Evolutionary conservation across 2,329 filamentous ascomycete species (phyloP).

Genomic region (Claviceps fusiformis): DNA sequence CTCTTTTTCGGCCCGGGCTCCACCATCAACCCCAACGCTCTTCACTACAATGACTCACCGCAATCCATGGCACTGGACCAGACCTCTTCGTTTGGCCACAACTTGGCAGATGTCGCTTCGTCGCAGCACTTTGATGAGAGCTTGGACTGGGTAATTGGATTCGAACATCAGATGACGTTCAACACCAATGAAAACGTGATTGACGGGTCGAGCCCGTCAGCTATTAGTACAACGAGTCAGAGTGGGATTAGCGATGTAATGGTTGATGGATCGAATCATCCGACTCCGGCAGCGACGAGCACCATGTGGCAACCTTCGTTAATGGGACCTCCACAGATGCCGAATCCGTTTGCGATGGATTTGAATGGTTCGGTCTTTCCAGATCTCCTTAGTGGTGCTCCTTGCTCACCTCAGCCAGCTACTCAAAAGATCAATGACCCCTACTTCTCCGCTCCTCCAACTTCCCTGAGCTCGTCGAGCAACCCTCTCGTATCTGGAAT

Average conservation of each 20-base stretch:
- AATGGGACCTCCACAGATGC: constrained; percentile 54
- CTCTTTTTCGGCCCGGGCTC: constrained; percentile 55
- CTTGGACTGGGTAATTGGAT: constrained; percentile 71
- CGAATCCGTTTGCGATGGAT: constrained; percentile 62
- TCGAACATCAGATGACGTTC: constrained; percentile 65
- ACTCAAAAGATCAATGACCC: constrained; percentile 56
- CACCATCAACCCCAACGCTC: constrained; percentile 56
- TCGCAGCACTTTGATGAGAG: constrained; percentile 56
- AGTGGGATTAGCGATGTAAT: constrained; percentile 84
- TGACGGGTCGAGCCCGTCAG: constrained; percentile 88
- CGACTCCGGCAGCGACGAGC: constrained; percentile 36
- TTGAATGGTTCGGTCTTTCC: constrained; percentile 61
- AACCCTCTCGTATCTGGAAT: constrained; percentile 56
- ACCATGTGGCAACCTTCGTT: constrained; percentile 59
- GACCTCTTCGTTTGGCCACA: constrained; percentile 44
- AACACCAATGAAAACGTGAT: constrained; percentile 64
- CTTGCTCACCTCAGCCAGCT: constrained; percentile 66
- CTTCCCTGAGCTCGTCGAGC: constrained; percentile 60
- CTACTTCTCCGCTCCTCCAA: constrained; percentile 67
- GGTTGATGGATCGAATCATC: constrained; percentile 65
- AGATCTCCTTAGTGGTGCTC: constrained; percentile 58
- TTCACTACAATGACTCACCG: constrained; percentile 75
- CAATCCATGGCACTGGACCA: constrained; percentile 51
- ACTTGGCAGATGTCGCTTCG: constrained; percentile 43
- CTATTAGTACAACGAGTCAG: constrained; percentile 88